A percentile compares a stretch with the other conserved stretches of the same genome.
These are phyloP conservation scores for Phialemonium atrogriseum DNA, from an alignment of 2,329 filamentous ascomycete genomes.

Conservation along the genomic window DNA sequence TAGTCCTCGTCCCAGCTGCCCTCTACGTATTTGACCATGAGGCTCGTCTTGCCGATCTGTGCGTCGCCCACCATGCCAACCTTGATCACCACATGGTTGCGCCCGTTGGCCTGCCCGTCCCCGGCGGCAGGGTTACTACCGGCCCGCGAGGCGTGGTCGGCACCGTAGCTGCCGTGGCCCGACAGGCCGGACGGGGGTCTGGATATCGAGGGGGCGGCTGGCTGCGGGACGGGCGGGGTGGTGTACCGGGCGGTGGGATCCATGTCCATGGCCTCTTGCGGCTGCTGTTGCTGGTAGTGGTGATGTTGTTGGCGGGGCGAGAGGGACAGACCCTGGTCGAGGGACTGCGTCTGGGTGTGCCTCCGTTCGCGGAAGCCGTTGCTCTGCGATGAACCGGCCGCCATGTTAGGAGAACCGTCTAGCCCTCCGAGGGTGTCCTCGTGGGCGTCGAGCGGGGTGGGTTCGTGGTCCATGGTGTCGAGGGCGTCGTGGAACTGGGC, in stretches of 20 bases:
- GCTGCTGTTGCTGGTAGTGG: slow-evolving; percentile 23
- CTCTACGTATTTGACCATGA: slow-evolving; percentile 99
- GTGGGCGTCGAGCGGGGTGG: slow-evolving; percentile 25
- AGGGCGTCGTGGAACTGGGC: slow-evolving; percentile 44
- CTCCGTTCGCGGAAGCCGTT: slow-evolving; percentile 20
- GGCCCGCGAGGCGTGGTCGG: slow-evolving; percentile 35
- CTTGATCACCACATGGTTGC: slow-evolving; percentile 88
- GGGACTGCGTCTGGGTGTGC: slow-evolving; percentile 38
- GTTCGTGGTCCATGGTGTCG: slow-evolving; percentile 42
- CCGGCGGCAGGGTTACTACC: slow-evolving; percentile 25
- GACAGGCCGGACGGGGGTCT: slow-evolving; percentile 49
- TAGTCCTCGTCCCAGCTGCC: slow-evolving; percentile 99
- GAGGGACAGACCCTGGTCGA: slow-evolving; percentile 37
- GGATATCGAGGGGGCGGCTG: slow-evolving; percentile 34
- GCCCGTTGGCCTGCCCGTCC: slow-evolving; percentile 33
- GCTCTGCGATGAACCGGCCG: slow-evolving; percentile 20
- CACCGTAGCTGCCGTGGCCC: slow-evolving; percentile 27
- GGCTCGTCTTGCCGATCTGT: slow-evolving; percentile 96
- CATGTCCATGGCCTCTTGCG: slow-evolving; percentile 19
- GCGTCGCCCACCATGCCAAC: slow-evolving; percentile 99
- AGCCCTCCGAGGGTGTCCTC: slow-evolving; percentile 44
- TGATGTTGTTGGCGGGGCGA: slow-evolving; percentile 30
- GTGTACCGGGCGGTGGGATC: slow-evolving; percentile 36
- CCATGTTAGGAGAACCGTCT: slow-evolving; percentile 36
- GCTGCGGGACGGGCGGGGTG: slow-evolving; percentile 36